Conservation (phyloP, 164 flowering plant genomes). For the Annona squamosa region DNA sequence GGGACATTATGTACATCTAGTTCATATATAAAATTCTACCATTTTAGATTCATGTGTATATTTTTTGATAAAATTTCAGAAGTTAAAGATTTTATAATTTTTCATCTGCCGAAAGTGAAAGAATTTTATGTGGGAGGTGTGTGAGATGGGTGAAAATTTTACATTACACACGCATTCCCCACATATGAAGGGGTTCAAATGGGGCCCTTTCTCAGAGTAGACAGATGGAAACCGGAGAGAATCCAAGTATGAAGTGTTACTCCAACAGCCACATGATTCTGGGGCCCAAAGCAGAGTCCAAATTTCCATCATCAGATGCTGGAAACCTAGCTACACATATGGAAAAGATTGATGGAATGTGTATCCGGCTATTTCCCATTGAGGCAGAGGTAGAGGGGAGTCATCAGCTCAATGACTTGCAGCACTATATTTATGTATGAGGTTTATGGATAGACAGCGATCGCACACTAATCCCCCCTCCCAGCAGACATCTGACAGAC, state of each 20-base stretch:
- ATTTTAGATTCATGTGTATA: too few species aligned
- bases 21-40: too few species aligned
- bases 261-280: slow-evolving; percentile 16
- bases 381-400: slow-evolving; percentile 9
- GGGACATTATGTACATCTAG: too few species aligned
- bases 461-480: slow-evolving; percentile 10
- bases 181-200: too few species aligned
- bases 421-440: slow-evolving; percentile 5
- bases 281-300: slow-evolving; percentile 8
- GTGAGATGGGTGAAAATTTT: too few species aligned
- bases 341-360: slow-evolving; percentile 27
- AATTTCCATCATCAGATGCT: slow-evolving; percentile 13
- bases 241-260: slow-evolving; percentile 3
- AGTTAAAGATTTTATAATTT: too few species aligned
- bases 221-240: background rate
- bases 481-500: slow-evolving; percentile 31
- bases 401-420: slow-evolving; percentile 2
- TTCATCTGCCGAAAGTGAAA: too few species aligned
- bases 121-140: too few species aligned
- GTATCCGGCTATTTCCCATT: slow-evolving; percentile 20
- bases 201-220: background rate
- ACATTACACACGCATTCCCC: too few species aligned
- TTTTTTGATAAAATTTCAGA: too few species aligned
- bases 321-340: slow-evolving; percentile 9
- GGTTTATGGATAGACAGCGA: slow-evolving; percentile 16